phyloP scores from a whole-genome alignment of 179 eudicot genomes.

The Camellia oleifera region DNA sequence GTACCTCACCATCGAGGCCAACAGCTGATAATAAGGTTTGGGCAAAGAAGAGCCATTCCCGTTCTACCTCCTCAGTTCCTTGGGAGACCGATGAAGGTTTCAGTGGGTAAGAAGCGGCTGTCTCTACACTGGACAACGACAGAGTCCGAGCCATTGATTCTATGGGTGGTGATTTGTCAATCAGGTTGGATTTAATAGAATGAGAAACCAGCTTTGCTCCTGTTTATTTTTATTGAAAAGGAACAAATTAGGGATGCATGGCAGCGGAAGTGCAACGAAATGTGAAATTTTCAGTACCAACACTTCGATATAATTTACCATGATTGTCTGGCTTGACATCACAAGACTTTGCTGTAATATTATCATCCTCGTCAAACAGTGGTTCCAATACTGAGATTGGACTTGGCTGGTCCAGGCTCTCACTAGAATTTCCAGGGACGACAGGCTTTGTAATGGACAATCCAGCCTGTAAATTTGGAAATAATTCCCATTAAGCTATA shows the following conservation, averaged over 20 bases:
- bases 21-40: conserved; percentile 64
- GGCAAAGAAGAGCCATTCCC: conserved; percentile 55
- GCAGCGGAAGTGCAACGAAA: background rate
- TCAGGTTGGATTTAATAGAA: conserved; percentile 54
- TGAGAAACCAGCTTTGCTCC: conserved; percentile 32
- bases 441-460: conserved; percentile 33
- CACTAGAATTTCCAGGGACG: conserved; percentile 37
- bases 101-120: conserved; percentile 38
- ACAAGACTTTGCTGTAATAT: conserved; percentile 33
- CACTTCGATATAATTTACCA: conserved; percentile 38
- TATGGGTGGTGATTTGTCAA: conserved; percentile 89
- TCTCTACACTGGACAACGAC: conserved; percentile 58
- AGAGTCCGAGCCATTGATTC: conserved; percentile 90
- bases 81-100: conserved; percentile 38
- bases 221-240: conserved; percentile 16
- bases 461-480: conserved; percentile 42
- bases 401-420: conserved; percentile 89
- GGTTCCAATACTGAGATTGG: conserved; percentile 85
- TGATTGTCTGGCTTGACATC: conserved; percentile 36
- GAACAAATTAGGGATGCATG: background rate
- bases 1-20: conserved; percentile 44
- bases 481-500: conserved; percentile 5
- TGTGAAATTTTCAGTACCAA: background rate
- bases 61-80: conserved; percentile 50
- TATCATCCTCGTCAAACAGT: conserved; percentile 71